Conservation (phyloP, 2,329 filamentous ascomycete genomes). For the Didymella pinodella region DNA sequence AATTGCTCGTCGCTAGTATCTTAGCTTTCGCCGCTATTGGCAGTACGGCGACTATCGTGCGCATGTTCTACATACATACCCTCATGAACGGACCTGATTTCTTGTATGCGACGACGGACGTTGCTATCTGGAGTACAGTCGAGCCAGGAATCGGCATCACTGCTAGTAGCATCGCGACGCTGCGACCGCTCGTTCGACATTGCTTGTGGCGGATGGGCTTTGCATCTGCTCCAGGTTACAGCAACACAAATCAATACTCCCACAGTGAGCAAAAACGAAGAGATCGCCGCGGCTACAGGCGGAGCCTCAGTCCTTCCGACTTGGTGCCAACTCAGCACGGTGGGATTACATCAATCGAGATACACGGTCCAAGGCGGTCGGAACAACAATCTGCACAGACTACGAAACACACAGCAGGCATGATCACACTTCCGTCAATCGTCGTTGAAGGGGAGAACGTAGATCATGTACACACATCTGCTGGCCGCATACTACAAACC, state of each 20-base stretch:
- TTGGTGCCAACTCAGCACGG: constrained; percentile 25
- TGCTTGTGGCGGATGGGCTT: constrained; percentile 34
- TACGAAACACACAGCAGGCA: constrained; percentile 1
- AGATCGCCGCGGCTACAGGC: constrained; percentile 31
- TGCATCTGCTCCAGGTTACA: constrained; percentile 27
- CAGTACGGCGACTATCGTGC: constrained; percentile 59
- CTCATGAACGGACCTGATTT: constrained; percentile 52
- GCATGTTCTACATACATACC: constrained; percentile 54
- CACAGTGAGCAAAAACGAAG: constrained; percentile 23
- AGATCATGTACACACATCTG: constrained; percentile 6
- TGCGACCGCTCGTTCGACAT: constrained; percentile 57
- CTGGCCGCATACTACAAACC: constrained; percentile 29
- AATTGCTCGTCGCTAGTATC: constrained; percentile 61
- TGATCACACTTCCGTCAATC: constrained; percentile 13
- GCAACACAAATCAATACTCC: constrained; percentile 21
- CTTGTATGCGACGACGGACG: constrained; percentile 53
- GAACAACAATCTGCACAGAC: not conserved
- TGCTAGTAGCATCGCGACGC: constrained; percentile 59
- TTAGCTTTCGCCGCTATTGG: constrained; percentile 55
- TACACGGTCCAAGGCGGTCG: constrained; percentile 18
- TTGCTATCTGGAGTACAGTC: constrained; percentile 50
- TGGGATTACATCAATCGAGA: constrained; percentile 23
- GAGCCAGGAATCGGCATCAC: constrained; percentile 51
- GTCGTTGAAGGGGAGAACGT: constrained; percentile 11
- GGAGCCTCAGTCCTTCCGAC: constrained; percentile 30